A percentile compares a stretch with the other conserved stretches of the same genome.
phyloP scores from a whole-genome alignment of 805 yeast species.

The Starmerella etchellsii region DNA sequence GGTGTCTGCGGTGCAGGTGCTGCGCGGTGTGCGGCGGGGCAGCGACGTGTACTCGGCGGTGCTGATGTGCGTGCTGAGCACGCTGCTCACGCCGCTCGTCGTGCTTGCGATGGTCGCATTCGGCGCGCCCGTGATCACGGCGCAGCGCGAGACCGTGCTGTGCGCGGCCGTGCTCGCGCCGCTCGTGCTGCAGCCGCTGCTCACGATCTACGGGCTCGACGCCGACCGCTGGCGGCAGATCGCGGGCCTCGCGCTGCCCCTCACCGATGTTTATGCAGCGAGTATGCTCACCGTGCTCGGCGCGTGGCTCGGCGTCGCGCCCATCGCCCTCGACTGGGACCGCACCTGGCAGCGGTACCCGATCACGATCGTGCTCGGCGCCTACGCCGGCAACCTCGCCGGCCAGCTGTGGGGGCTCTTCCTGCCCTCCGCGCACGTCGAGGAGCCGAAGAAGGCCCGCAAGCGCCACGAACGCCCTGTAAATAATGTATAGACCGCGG shows the following conservation, averaged over 20 bases:
- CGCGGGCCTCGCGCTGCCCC: conserved; percentile 22
- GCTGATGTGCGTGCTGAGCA: conserved; percentile 24
- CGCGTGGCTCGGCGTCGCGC: conserved; percentile 85
- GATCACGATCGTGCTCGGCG: conserved; percentile 68
- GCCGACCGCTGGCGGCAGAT: conserved; percentile 34
- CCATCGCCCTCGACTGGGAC: conserved; percentile 96
- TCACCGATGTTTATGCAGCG: conserved; percentile 27
- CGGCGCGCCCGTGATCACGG: conserved; percentile 65
- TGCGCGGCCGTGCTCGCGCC: conserved; percentile 50
- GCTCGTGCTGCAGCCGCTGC: conserved; percentile 51
- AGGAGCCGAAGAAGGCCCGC: not conserved
- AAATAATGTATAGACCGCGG: no score
- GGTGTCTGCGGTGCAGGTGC: conserved; percentile 6
- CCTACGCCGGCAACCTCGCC: conserved; percentile 47
- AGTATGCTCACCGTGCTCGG: conserved; percentile 43
- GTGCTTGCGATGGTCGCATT: conserved; percentile 39
- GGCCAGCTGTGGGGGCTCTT: conserved; percentile 19
- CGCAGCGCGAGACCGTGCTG: conserved; percentile 40
- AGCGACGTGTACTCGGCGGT: conserved; percentile 21
- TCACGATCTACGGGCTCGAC: conserved; percentile 42
- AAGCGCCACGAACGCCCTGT: no score
- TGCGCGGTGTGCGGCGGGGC: conserved; percentile 7
- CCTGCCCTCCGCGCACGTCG: not conserved
- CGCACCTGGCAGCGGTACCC: conserved; percentile 97
- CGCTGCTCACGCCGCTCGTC: conserved; percentile 24